Conservation (phyloP, 2,329 filamentous ascomycete genomes). For the Incumbomyces delicatus region DNA sequence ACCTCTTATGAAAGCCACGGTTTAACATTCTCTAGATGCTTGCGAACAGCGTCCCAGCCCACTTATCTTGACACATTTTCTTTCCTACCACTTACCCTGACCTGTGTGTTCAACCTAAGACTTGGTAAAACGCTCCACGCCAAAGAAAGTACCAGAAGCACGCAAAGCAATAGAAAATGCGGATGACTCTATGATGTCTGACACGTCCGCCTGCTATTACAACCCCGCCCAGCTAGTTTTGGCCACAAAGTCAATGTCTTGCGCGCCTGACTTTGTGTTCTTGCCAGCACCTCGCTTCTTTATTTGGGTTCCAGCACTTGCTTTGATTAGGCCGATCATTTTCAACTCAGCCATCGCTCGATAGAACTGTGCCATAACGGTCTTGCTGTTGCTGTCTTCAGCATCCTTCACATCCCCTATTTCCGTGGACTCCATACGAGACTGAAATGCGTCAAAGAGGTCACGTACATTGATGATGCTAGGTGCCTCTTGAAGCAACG, state of each 20-base stretch:
- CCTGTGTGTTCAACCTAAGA: too few species aligned
- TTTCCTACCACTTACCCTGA: too few species aligned
- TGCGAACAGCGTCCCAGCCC: too few species aligned
- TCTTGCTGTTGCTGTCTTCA: background rate
- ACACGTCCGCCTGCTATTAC: background rate
- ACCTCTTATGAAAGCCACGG: too few species aligned
- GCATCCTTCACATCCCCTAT: conserved; percentile 22
- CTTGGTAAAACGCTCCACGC: too few species aligned
- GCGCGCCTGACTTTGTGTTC: conserved; percentile 8
- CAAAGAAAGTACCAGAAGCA: too few species aligned
- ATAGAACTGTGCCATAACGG: conserved; percentile 66
- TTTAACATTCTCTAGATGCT: too few species aligned
- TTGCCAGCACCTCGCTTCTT: background rate
- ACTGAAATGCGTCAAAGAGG: conserved; percentile 49
- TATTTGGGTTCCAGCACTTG: conserved; percentile 33
- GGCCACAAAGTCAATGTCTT: conserved; percentile 78
- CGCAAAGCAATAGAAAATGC: too few species aligned
- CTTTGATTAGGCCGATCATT: conserved; percentile 77
- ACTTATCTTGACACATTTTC: too few species aligned
- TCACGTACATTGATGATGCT: conserved; percentile 52
- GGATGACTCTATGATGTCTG: too few species aligned
- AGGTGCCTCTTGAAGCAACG: conserved; percentile 54
- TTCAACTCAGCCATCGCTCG: conserved; percentile 73
- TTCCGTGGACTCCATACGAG: conserved; percentile 11
- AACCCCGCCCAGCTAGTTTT: conserved; percentile 71